Evolutionary conservation across 1,139 yeast genomes (phyloP).

Genomic region (Magnusiomyces ingens): DNA sequence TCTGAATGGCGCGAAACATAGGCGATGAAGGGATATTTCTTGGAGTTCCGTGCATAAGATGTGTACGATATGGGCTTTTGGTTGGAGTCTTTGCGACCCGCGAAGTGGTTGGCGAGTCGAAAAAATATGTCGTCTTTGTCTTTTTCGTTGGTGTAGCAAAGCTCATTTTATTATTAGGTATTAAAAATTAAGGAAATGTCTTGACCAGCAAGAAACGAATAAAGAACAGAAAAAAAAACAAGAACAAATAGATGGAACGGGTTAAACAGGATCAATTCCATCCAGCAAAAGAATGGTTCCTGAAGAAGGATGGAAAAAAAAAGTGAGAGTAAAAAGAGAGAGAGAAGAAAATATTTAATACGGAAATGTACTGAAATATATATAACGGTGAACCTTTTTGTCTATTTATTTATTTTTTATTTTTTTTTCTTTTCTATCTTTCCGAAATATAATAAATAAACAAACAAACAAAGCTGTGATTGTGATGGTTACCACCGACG

Average conservation of each 20-base stretch:
- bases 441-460: no score
- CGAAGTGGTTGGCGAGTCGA: constrained; percentile 22
- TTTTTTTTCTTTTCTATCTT: no score
- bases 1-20: constrained; percentile 15
- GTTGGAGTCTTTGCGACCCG: constrained; percentile 17
- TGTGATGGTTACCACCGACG: no score
- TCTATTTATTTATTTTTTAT: no score
- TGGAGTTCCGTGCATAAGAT: constrained; percentile 12
- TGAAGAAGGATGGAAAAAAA: constrained; percentile 13
- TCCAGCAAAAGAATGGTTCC: constrained; percentile 11
- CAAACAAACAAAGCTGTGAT: no score
- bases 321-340: constrained; percentile 13
- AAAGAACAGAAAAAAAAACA: neutral
- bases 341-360: constrained; percentile 6
- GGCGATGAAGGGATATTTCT: constrained; percentile 13
- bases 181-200: constrained; percentile 2
- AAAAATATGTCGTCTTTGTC: constrained; percentile 22
- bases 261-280: neutral
- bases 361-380: constrained; percentile 10
- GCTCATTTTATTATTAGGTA: constrained; percentile 19
- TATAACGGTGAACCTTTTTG: no score
- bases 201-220: constrained; percentile 9
- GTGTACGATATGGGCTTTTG: constrained; percentile 9
- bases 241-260: neutral
- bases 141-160: constrained; percentile 26